Evolutionary conservation across 768 basidiomycete species (phyloP), one percentile per base, ranked within the genome.

Genomic region (Mycena venus): DNA sequence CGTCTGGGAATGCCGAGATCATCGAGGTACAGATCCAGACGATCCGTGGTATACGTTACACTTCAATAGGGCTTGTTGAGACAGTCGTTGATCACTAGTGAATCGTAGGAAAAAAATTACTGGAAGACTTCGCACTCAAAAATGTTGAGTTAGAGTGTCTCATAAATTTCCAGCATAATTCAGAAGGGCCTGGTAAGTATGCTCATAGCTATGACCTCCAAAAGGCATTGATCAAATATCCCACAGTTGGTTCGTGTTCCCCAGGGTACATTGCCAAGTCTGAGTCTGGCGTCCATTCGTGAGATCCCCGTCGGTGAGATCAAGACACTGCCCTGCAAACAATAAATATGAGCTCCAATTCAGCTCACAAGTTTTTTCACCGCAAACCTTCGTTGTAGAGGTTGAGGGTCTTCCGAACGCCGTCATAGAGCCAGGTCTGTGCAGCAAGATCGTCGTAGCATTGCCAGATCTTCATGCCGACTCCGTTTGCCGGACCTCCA

Each of bases 391-490:
- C 31, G 56, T 65, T 51, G 72, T 77, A 25, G 70, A 72, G 15
- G 58, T 68, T 25, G 61, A 42, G 36, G 40, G 77, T 77, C 32
- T 68, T 71, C 49, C 70, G 69, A 21, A 75, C 74, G 23, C 64
- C 42, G 17, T 68, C 59, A 61, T 75, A 79, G 25, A 44, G 68
- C 79, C 80, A 80, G 40, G 70, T 66, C 32, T 80, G 79, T 0
- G 75, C 77, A 7, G 75, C 72, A 11, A 78, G 67, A 21, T 68
- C 75, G 8, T 71, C 56, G 34, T 73, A 76, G 44, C 80, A 80
- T 34, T 73, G 66, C 80, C 80, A 80, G 38, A 79, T 78, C 65
- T 80, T 80, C 77, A 79, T 73, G 53, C 72, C 70, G 4, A 71
- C 69, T n/a, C 78, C 80, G 31, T 70, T 79, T 2, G 62, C 72